Percentiles rank a stretch among this genome's conserved stretches.
Conservation (phyloP, 2,329 filamentous ascomycete species). For the Claviceps maximensis region DNA sequence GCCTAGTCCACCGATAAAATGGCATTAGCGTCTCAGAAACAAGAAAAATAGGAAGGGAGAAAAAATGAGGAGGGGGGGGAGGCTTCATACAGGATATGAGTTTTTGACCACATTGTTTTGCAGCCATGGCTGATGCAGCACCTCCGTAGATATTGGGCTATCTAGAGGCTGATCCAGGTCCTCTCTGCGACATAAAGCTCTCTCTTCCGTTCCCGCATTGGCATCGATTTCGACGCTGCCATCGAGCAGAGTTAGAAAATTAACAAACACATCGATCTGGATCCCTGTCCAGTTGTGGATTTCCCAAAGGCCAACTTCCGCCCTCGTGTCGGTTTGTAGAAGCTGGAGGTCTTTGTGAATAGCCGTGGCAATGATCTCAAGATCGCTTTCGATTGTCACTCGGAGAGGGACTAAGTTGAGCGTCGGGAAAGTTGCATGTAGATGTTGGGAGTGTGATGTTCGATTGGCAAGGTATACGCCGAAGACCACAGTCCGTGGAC, state of each 20-base stretch:
- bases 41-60: neutral
- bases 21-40: neutral
- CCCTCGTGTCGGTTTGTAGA: conserved; percentile 37
- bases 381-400: conserved; percentile 25
- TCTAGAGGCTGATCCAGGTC: neutral
- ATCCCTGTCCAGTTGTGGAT: conserved; percentile 64
- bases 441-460: conserved; percentile 34
- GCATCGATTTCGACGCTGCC: neutral
- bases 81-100: conserved; percentile 17
- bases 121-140: conserved; percentile 6
- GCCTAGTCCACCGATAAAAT: conserved; percentile 13
- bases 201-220: neutral
- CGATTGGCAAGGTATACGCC: conserved; percentile 80
- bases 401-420: conserved; percentile 66
- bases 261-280: conserved; percentile 60
- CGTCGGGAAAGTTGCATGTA: conserved; percentile 46
- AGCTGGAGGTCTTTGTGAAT: conserved; percentile 56
- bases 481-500: conserved; percentile 36
- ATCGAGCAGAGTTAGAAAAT: conserved; percentile 53
- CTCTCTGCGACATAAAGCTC: neutral
- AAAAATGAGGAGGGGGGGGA: neutral
- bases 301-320: conserved; percentile 55
- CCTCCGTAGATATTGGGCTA: neutral
- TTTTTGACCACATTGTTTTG: conserved; percentile 13
- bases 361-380: conserved; percentile 38